Evolutionary conservation across 331 rosid species (phyloP), one percentile per base, ranked within the genome.

Genomic region (Phaseolus coccineus): DNA sequence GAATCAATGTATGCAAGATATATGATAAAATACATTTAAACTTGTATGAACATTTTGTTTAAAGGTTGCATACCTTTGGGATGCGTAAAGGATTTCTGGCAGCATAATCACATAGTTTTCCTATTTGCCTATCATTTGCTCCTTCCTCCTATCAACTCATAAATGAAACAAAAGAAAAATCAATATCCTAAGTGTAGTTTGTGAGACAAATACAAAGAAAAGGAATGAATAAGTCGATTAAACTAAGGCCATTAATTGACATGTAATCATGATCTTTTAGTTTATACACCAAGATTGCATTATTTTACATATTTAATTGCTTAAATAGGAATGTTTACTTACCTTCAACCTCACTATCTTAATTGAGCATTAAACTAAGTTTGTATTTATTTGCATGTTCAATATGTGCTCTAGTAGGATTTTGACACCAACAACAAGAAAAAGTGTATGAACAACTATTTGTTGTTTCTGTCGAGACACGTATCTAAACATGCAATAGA

Each of bases 81-180:
- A 93, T 91, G 76, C 99, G 98, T 84, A 93, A 80, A 55, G 99
- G 98, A 84, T 96, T 96, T 91, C 80, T 96, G 48, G 92, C 84
- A 13, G 94, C 97, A 73, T 96, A 96, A 79, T 96, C 98, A 62
- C 99, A 93, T 53, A 96, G 84, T 53, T 93, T 96, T 72, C 96
- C 98, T 67, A 96, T 93, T 85, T 89, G 87, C 77, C 98, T 88
- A 73, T 96, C 99, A 86, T 91, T 93, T 46, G 94, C 87, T 64
- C 88, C 97, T 53, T 96, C 98, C 78, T 91, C 99, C 99, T 95
- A 85, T 77, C 76, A 85, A 74, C 59, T 67, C 83, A 66, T 44
- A 55, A 71, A 59, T 52, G 31, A 40, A 78, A 56, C 33, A 28
- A 57, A 58, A 13, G 65, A 11, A 74, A 73, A 82, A 50, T 51